Base-by-base conservation (phyloP, 2,329 filamentous ascomycete species). In the Aspergillus pseudotamarii region DNA sequence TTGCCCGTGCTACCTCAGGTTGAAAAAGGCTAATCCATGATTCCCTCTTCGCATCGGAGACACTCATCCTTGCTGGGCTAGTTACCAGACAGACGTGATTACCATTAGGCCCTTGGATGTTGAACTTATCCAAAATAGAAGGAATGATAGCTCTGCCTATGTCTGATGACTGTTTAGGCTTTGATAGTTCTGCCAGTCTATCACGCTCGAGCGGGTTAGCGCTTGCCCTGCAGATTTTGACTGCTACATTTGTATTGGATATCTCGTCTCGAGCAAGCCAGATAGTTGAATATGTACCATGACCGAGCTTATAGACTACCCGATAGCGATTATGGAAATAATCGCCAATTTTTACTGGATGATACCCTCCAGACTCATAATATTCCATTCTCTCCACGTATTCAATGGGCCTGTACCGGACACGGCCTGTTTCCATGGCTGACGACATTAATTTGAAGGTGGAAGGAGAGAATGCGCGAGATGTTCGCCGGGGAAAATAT, bases 241-340 rank as follows among this genome's bases (percentile, higher is more conserved):
- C 19, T 10, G 73, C 72, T 36, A 75, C 68, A 51, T 73, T 71
- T 67, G 38, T 63, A 16, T 64, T 63, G 8, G 28, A 53, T 65
- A 23, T 41, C 57, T 70, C 61, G 64, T 76, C 72, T 43, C 61
- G 65, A 46, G 72, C 70, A 45, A 76, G 68, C 74, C 72, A 73
- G 16, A 60, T 68, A 0, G 70, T 80, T 10, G 76, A 81, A 58
- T 72, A 77, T 3, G 72, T 67, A 28, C 79, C 78, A 64, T 76
- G 76, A 0, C 79, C 78, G 3, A 81, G 73, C 66, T 82, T 81
- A 3, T 79, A 75, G 9, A 80, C 66, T 11, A 81, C 67, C 10
- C 73, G 72, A 65, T 81, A 81, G 6, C 76, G 70, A 67, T 58
- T n/a, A 23, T 72, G 66, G 58, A 75, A 69, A 10, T 53, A 50